These are phyloP conservation scores for Aspergillus hiratsukae DNA, from an alignment of 2,329 filamentous ascomycete genomes.

Conservation along the genomic window DNA sequence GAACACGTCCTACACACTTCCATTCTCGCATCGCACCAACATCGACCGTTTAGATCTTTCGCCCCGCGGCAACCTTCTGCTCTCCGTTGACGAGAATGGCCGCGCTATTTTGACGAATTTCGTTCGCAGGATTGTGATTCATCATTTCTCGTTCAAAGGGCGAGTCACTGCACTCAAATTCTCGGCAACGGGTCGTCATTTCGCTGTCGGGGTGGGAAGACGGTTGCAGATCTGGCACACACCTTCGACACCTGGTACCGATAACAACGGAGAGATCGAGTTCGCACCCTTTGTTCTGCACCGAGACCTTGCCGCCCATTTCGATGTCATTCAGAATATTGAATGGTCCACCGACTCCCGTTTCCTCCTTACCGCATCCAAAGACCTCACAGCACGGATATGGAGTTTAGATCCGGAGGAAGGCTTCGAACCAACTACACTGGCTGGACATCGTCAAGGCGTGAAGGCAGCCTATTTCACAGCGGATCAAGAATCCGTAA, in stretches of 20 bases:
- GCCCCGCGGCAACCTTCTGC: slow-evolving; percentile 83
- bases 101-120: slow-evolving; percentile 91
- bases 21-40: slow-evolving; percentile 84
- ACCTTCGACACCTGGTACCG: slow-evolving; percentile 79
- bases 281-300: slow-evolving; percentile 93
- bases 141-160: slow-evolving; percentile 93
- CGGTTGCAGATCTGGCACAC: slow-evolving; percentile 95
- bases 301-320: slow-evolving; percentile 80
- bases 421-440: slow-evolving; percentile 80
- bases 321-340: slow-evolving; percentile 78
- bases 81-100: slow-evolving; percentile 91
- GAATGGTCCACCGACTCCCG: slow-evolving; percentile 96
- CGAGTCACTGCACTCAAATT: slow-evolving; percentile 80
- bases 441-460: slow-evolving; percentile 85
- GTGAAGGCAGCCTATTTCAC: slow-evolving; percentile 98
- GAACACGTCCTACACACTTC: slow-evolving; percentile 52
- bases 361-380: slow-evolving; percentile 89
- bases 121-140: slow-evolving; percentile 75
- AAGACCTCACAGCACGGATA: slow-evolving; percentile 87
- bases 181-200: slow-evolving; percentile 84
- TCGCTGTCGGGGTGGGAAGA: slow-evolving; percentile 81
- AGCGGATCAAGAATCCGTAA: slow-evolving; percentile 74
- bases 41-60: slow-evolving; percentile 84
- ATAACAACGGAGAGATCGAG: slow-evolving; percentile 75
- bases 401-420: slow-evolving; percentile 89